Evolutionary conservation across 495 filamentous ascomycete species (phyloP).

Genomic region (Chaetomium tenue): DNA sequence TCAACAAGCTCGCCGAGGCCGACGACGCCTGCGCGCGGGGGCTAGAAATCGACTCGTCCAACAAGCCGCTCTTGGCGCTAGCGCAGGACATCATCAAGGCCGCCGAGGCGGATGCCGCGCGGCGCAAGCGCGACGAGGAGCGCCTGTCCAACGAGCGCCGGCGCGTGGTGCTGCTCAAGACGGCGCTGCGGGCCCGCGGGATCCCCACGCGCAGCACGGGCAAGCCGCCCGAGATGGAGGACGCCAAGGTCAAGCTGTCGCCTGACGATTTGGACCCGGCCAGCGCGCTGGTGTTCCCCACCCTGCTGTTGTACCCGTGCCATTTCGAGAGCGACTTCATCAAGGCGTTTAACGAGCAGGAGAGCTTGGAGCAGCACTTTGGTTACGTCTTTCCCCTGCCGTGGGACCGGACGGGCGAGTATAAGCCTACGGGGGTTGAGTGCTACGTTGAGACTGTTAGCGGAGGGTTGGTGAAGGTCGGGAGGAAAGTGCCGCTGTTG

Average conservation of each 20-base stretch:
- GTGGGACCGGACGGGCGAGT: constrained; percentile 77
- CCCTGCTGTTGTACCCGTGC: constrained; percentile 76
- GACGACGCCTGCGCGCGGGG: constrained; percentile 71
- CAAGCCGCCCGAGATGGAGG: constrained; percentile 80
- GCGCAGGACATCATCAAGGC: constrained; percentile 55
- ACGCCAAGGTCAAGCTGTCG: constrained; percentile 62
- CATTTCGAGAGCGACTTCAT: constrained; percentile 83
- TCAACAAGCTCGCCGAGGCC: constrained; percentile 72
- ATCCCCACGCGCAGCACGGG: constrained; percentile 65
- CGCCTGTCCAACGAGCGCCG: constrained; percentile 47
- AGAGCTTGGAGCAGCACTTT: constrained; percentile 67
- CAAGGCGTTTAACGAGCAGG: constrained; percentile 74
- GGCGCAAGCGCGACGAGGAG: constrained; percentile 49
- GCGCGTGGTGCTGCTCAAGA: constrained; percentile 58
- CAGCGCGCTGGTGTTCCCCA: constrained; percentile 69
- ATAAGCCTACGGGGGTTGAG: constrained; percentile 65
- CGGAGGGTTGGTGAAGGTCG: constrained; percentile 83
- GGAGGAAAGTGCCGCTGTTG: constrained; percentile 75
- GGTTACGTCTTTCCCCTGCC: constrained; percentile 74
- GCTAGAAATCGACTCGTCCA: constrained; percentile 61
- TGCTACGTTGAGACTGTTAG: constrained; percentile 81
- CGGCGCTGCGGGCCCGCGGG: constrained; percentile 71
- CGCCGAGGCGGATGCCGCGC: constrained; percentile 37
- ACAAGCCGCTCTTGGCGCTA: constrained; percentile 55
- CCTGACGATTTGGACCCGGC: constrained; percentile 72